phyloP scores from a whole-genome alignment of 139 green algal species.

The Chlorella vulgaris region DNA sequence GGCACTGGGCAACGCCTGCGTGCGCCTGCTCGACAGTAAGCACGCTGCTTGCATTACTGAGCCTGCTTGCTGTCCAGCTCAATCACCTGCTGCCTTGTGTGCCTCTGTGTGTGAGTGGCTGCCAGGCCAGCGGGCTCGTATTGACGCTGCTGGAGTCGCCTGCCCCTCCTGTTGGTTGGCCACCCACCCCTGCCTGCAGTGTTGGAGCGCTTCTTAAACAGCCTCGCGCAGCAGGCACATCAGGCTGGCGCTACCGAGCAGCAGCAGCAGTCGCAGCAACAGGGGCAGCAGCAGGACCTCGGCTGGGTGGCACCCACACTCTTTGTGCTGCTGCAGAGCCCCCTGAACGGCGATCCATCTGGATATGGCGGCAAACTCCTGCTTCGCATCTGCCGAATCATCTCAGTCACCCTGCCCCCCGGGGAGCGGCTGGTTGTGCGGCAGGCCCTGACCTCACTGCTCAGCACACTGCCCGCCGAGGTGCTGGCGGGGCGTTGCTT shows the following conservation, averaged over 20 bases:
- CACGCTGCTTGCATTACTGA: not conserved
- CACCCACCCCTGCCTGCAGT: no score
- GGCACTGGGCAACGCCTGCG: conserved; percentile 41
- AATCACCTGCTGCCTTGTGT: not conserved
- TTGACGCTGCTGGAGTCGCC: no score
- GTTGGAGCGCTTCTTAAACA: not conserved
- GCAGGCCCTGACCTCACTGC: conserved; percentile 38
- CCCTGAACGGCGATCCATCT: conserved; percentile 45
- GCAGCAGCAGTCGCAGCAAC: not conserved
- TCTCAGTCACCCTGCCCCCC: conserved; percentile 11
- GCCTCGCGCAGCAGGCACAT: conserved; percentile 7
- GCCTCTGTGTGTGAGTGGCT: no score
- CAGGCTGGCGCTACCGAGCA: not conserved
- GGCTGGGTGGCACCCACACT: conserved; percentile 38
- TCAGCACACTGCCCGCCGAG: conserved; percentile 59
- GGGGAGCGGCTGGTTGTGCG: conserved; percentile 20
- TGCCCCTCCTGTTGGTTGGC: no score
- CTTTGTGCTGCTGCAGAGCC: conserved; percentile 58
- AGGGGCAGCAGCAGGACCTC: conserved; percentile 2
- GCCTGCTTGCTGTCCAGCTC: not conserved
- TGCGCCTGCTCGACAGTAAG: conserved; percentile 51
- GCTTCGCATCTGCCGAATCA: conserved; percentile 23
- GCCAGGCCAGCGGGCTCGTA: no score
- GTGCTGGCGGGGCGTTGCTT: conserved; percentile 65
- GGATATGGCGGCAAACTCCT: conserved; percentile 18